These are phyloP conservation scores for Tilletiopsis washingtonensis DNA, from an alignment of 1,284 basidiomycete species.

Conservation along the genomic window DNA sequence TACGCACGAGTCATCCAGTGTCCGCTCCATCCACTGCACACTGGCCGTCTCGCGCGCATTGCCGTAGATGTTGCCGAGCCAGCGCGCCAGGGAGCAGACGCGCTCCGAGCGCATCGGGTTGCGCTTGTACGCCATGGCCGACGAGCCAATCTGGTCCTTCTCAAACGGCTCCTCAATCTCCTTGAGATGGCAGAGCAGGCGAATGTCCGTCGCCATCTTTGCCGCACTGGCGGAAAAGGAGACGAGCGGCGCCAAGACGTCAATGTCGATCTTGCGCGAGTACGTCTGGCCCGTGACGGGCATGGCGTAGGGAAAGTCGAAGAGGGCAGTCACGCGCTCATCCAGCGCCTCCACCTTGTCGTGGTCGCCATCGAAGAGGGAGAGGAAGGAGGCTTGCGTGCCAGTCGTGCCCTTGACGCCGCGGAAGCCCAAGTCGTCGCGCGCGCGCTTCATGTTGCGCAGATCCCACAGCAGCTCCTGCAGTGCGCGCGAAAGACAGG, in stretches of 20 bases:
- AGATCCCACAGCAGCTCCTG: constrained; percentile 96
- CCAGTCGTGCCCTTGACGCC: constrained; percentile 99
- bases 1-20: constrained; percentile 31
- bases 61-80: constrained; percentile 52
- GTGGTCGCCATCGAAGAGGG: constrained; percentile 81
- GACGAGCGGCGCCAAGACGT: constrained; percentile 80
- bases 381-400: constrained; percentile 90
- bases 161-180: constrained; percentile 99
- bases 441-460: constrained; percentile 79
- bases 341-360: constrained; percentile 86
- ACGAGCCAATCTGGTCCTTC: constrained; percentile 87
- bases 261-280: constrained; percentile 92
- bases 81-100: constrained; percentile 90
- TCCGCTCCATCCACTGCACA: constrained; percentile 47
- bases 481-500: constrained; percentile 8
- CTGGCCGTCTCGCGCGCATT: constrained; percentile 51
- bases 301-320: constrained; percentile 86
- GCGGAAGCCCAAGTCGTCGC: constrained; percentile 91
- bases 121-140: constrained; percentile 99
- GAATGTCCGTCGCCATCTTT: constrained; percentile 96
- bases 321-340: constrained; percentile 64
- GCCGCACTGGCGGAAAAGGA: constrained; percentile 91
- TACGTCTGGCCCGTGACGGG: constrained; percentile 98
- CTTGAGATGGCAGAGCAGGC: constrained; percentile 52
- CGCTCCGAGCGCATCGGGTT: constrained; percentile 99